phyloP scores from a whole-genome alignment of 371 early-diverging fungal genomes.

The Coemansia sp. region DNA sequence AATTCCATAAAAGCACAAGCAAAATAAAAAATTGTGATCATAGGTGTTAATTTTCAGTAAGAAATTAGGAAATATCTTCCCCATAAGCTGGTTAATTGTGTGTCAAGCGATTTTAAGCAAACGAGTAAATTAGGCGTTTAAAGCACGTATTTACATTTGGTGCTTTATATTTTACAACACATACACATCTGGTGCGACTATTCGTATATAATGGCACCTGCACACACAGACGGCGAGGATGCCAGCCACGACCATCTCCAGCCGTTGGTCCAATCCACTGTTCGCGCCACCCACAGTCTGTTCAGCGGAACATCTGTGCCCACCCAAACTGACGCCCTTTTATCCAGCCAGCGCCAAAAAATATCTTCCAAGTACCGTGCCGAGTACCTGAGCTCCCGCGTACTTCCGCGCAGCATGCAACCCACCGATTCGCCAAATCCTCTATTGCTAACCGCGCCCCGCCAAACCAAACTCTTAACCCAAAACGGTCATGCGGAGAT shows the following conservation, averaged over 20 bases:
- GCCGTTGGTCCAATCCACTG: conserved; percentile 12
- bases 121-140: no score
- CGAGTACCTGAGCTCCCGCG: conserved; percentile 35
- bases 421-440: background rate
- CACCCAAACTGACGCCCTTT: background rate
- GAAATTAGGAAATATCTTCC: no score
- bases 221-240: background rate
- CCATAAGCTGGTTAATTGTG: no score
- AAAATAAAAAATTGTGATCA: background rate
- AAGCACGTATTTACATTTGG: no score
- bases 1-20: background rate
- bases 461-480: conserved; percentile 4
- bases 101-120: no score
- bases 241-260: background rate
- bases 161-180: no score
- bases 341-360: conserved; percentile 4
- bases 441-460: background rate
- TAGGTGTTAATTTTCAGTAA: background rate
- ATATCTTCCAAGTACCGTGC: conserved; percentile 41
- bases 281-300: conserved; percentile 19
- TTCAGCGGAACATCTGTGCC: conserved; percentile 20
- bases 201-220: background rate
- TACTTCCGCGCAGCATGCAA: conserved; percentile 18
- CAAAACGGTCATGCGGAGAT: background rate
- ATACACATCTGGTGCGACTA: no score